Percentiles rank a stretch among this genome's conserved stretches.
Conservation (phyloP, 148 eudicot genomes). For the Persicaria tinctoria region DNA sequence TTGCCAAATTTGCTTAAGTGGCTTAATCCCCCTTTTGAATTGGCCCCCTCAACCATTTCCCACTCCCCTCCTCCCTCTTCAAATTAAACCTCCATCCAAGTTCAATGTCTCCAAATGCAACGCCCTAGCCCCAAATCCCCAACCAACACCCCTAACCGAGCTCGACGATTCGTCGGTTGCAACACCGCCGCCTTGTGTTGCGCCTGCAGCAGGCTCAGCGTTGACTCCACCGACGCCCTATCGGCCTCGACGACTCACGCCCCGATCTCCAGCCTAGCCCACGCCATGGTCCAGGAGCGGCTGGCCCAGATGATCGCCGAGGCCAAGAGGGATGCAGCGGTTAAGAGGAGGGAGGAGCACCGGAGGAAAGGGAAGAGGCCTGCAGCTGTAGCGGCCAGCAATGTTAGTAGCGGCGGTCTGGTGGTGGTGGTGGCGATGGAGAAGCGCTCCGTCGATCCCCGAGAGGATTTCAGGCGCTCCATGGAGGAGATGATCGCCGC, state of each 20-base stretch:
- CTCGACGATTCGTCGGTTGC: constrained; percentile 26
- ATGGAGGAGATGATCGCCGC: constrained; percentile 57
- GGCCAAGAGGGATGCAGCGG: constrained; percentile 26
- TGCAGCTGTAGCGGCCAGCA: neutral
- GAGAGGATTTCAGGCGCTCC: constrained; percentile 69
- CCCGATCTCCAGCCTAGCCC: constrained; percentile 51
- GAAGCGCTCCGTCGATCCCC: constrained; percentile 56
- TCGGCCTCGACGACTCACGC: neutral
- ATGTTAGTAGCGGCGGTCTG: constrained; percentile 20
- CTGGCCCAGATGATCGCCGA: constrained; percentile 67
- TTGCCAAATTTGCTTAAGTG: constrained; percentile 16
- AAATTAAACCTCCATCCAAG: constrained; percentile 3
- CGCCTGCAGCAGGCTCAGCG: constrained; percentile 43
- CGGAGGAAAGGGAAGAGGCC: constrained; percentile 23
- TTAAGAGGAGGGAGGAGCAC: constrained; percentile 23
- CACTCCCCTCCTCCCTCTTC: constrained; percentile 13
- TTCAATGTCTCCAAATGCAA: constrained; percentile 21
- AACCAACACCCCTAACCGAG: constrained; percentile 4
- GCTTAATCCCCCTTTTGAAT: neutral
- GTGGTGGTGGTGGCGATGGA: constrained; percentile 68
- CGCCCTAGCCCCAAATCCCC: constrained; percentile 12
- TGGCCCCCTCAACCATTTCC: constrained; percentile 11
- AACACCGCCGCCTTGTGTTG: constrained; percentile 48
- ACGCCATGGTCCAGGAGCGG: constrained; percentile 73
- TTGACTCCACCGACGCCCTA: constrained; percentile 24